phyloP scores from a whole-genome alignment of 1,284 basidiomycete species.

The Ganoderma sp. region DNA sequence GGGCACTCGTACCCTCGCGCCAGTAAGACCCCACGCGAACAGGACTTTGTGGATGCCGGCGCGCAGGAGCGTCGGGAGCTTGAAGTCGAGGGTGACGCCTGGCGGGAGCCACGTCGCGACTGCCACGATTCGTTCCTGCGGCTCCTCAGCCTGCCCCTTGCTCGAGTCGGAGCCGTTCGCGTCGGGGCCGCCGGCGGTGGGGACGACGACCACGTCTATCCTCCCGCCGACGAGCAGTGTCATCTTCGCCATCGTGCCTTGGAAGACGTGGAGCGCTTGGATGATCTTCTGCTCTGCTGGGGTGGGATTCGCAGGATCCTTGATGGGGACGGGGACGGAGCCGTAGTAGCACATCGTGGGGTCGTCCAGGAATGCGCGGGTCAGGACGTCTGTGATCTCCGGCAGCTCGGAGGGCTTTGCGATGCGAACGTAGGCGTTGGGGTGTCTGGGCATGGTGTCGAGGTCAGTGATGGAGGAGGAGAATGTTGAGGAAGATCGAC shows the following conservation, averaged over 20 bases:
- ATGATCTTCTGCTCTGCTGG: background rate
- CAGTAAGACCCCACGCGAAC: background rate
- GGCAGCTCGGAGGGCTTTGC: background rate
- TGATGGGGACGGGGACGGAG: background rate
- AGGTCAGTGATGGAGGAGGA: too few relatives aligned
- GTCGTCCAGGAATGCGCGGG: conserved; percentile 3
- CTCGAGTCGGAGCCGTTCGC: too few relatives aligned
- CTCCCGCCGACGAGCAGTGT: background rate
- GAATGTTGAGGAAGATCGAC: too few relatives aligned
- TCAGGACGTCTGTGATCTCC: background rate
- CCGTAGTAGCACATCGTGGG: conserved; percentile 5
- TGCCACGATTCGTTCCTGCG: background rate
- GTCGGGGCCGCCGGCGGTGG: background rate
- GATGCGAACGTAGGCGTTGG: conserved; percentile 3
- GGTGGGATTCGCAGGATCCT: background rate
- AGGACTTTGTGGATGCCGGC: background rate
- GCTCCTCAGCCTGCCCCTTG: too few relatives aligned
- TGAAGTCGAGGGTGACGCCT: background rate
- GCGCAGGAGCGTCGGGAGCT: background rate
- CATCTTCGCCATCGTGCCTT: background rate
- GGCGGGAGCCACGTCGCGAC: background rate
- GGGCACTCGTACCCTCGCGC: background rate
- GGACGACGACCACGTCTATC: background rate
- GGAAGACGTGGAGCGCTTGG: background rate
- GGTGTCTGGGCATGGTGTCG: background rate